These are phyloP conservation scores for Cenchrus purpureus DNA, from an alignment of 176 grass and related monocot genomes.

Conservation along the genomic window DNA sequence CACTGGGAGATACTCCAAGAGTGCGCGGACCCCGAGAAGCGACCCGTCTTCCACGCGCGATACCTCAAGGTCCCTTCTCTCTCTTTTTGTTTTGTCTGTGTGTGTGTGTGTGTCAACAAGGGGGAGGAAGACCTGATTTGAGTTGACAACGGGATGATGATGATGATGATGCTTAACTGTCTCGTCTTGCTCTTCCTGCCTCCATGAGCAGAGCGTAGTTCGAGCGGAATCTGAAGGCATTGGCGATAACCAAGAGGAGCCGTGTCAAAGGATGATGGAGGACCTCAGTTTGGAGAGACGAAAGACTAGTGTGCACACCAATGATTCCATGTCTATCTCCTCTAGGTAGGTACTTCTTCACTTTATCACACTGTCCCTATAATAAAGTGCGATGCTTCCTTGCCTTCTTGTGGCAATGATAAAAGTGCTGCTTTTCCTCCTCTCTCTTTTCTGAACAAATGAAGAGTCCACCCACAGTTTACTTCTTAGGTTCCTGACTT, in stretches of 20 bases:
- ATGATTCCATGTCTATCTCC: slow-evolving; percentile 24
- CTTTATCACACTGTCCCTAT: neutral
- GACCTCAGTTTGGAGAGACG: slow-evolving; percentile 41
- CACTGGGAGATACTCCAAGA: slow-evolving; percentile 71
- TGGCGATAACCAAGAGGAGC: neutral
- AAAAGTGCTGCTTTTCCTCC: neutral
- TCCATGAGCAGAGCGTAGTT: slow-evolving; percentile 13
- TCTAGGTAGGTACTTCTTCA: slow-evolving; percentile 22
- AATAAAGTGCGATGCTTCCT: neutral
- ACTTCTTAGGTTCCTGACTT: neutral
- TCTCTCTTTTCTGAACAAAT: neutral
- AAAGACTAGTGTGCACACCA: neutral
- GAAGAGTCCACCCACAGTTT: neutral
- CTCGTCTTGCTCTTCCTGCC: neutral
- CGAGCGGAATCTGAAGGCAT: neutral
- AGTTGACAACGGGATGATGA: neutral
- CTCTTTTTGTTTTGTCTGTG: neutral
- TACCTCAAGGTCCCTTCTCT: slow-evolving; percentile 49
- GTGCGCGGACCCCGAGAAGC: slow-evolving; percentile 44
- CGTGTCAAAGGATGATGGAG: slow-evolving; percentile 32
- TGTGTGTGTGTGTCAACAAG: neutral
- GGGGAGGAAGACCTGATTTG: too few relatives aligned
- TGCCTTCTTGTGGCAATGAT: slow-evolving; percentile 1
- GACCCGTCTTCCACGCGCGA: slow-evolving; percentile 67
- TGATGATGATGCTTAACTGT: neutral